phyloP scores from a whole-genome alignment of 768 basidiomycete genomes.

The Scleroderma citrinum region DNA sequence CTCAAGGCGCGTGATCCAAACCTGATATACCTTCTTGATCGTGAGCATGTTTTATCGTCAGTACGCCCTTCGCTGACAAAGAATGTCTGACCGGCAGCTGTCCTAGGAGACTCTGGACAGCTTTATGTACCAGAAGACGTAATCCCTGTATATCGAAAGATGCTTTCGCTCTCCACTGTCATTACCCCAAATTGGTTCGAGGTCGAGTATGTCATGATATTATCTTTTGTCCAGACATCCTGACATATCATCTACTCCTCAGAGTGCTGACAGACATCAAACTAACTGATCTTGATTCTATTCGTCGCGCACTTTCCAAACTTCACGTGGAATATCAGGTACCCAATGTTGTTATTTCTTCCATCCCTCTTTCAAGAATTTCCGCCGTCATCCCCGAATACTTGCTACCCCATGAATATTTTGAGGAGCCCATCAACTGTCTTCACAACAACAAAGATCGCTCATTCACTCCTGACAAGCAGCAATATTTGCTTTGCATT shows the following conservation, averaged over 20 bases:
- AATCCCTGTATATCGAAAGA: constrained; percentile 75
- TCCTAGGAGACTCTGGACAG: constrained; percentile 87
- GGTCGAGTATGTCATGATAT: constrained; percentile 61
- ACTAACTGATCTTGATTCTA: constrained; percentile 60
- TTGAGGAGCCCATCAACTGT: background rate
- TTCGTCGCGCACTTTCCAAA: constrained; percentile 60
- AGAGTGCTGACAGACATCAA: constrained; percentile 73
- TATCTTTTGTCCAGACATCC: background rate
- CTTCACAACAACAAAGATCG: background rate
- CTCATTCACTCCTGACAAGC: constrained; percentile 14
- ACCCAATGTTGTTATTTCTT: constrained; percentile 88
- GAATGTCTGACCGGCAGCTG: constrained; percentile 46
- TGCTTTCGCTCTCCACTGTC: constrained; percentile 80
- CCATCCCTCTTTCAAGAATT: constrained; percentile 73
- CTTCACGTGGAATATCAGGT: constrained; percentile 76
- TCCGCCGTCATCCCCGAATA: constrained; percentile 42
- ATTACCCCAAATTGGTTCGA: constrained; percentile 99
- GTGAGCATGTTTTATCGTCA: constrained; percentile 42
- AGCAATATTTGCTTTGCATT: constrained; percentile 71
- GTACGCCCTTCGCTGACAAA: background rate
- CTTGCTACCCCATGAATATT: constrained; percentile 31
- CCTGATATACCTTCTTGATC: constrained; percentile 86
- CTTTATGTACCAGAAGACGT: constrained; percentile 88
- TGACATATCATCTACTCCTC: background rate
- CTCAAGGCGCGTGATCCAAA: constrained; percentile 53